A percentile compares a stretch with the other conserved stretches of the same genome.
Conservation (phyloP, 805 yeast genomes). For the Nadsonia fulvescens region DNA sequence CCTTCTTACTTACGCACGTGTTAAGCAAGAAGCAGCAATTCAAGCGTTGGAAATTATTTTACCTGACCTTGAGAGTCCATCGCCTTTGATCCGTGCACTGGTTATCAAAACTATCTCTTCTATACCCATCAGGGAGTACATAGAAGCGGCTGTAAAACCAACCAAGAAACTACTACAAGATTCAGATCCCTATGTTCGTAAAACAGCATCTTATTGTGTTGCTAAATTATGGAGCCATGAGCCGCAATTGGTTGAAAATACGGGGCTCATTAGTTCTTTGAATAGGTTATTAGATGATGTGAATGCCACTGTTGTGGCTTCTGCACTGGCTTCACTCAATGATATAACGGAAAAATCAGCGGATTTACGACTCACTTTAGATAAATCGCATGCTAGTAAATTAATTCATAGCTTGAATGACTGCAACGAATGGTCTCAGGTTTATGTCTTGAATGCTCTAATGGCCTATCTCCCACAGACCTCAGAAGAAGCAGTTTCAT, state of each 20-base stretch:
- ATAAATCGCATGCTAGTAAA: constrained; percentile 26
- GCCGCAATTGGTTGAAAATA: constrained; percentile 25
- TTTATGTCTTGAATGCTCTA: constrained; percentile 44
- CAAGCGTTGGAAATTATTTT: constrained; percentile 38
- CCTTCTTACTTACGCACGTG: constrained; percentile 39
- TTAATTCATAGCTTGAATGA: constrained; percentile 23
- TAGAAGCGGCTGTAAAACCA: constrained; percentile 26
- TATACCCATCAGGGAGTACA: constrained; percentile 35
- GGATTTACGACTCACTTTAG: constrained; percentile 34
- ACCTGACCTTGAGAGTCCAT: constrained; percentile 31
- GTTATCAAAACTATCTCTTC: constrained; percentile 48
- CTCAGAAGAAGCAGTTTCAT: constrained; percentile 40
- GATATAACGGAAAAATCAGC: constrained; percentile 43
- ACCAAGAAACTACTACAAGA: constrained; percentile 25
- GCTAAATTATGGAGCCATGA: constrained; percentile 47
- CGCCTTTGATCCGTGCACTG: constrained; percentile 36
- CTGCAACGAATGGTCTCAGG: constrained; percentile 54
- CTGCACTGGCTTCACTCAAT: constrained; percentile 50
- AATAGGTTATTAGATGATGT: constrained; percentile 38
- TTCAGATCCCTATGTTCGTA: constrained; percentile 41
- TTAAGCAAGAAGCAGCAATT: constrained; percentile 36
- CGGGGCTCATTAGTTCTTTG: constrained; percentile 28
- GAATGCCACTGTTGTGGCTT: constrained; percentile 44
- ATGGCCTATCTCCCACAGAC: constrained; percentile 55
- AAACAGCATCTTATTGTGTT: constrained; percentile 50